Evolutionary conservation across 2,329 filamentous ascomycete genomes (phyloP).

Genomic region (Tothia fuscella): DNA sequence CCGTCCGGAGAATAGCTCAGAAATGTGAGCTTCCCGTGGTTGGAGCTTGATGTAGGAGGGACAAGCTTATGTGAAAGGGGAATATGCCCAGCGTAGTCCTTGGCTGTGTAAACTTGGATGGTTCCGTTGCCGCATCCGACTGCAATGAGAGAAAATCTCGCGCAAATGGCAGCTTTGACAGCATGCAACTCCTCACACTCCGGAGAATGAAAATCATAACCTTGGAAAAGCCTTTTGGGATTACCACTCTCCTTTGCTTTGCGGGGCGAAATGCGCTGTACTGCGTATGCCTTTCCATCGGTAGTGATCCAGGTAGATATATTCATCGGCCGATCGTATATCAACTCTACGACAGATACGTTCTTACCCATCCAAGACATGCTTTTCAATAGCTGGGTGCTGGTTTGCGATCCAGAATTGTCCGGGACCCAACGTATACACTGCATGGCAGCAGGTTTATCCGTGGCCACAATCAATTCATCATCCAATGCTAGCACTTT

Average conservation of each 20-base stretch:
- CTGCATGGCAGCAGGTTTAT: constrained; percentile 86
- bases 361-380: constrained; percentile 81
- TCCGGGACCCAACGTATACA: constrained; percentile 93
- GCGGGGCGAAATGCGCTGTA: constrained; percentile 47
- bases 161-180: constrained; percentile 73
- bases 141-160: constrained; percentile 85
- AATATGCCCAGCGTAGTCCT: constrained; percentile 89
- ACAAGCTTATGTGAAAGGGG: constrained; percentile 70
- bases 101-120: constrained; percentile 80
- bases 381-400: constrained; percentile 75
- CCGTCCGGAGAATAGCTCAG: constrained; percentile 87
- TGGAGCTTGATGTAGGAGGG: constrained; percentile 48
- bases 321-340: constrained; percentile 93
- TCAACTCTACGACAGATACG: constrained; percentile 67
- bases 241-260: constrained; percentile 1
- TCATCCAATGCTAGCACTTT: constrained; percentile 82
- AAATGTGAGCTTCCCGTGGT: constrained; percentile 60
- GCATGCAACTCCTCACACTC: constrained; percentile 48
- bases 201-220: constrained; percentile 80
- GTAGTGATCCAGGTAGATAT: constrained; percentile 83
- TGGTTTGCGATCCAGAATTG: constrained; percentile 68
- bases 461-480: constrained; percentile 81
- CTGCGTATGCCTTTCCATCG: constrained; percentile 80
- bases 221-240: constrained; percentile 53
- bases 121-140: constrained; percentile 70